Evolutionary conservation across 192 early-diverging fungal species (phyloP).

Genomic region (Coemansia sp.): DNA sequence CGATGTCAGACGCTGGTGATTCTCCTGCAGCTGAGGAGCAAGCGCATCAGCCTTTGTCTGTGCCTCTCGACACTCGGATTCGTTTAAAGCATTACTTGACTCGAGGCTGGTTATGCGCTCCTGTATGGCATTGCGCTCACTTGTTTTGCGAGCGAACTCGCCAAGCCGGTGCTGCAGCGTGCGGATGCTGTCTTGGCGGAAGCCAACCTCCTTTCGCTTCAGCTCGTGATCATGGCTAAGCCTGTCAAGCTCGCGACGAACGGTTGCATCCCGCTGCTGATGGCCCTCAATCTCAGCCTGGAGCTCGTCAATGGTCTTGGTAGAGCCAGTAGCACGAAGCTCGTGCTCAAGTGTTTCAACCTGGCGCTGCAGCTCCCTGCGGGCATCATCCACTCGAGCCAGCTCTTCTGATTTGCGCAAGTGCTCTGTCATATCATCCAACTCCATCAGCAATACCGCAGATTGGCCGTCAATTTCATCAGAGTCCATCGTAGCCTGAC

Average conservation of each 20-base stretch:
- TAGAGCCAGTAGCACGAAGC: conserved; percentile 58
- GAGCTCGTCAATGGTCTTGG: conserved; percentile 66
- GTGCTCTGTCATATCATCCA: conserved; percentile 20
- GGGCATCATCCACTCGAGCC: conserved; percentile 36
- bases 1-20: conserved; percentile 22
- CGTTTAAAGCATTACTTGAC: conserved; percentile 5
- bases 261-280: conserved; percentile 31
- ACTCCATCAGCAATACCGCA: conserved; percentile 10
- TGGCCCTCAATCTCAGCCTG: conserved; percentile 59
- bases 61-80: conserved; percentile 12
- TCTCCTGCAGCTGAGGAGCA: conserved; percentile 23
- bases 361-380: conserved; percentile 42
- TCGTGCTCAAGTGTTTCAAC: conserved; percentile 56
- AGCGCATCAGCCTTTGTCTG: conserved; percentile 20
- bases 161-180: conserved; percentile 19
- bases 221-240: conserved; percentile 53
- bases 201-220: conserved; percentile 60
- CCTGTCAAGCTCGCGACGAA: conserved; percentile 59
- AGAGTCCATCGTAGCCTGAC: conserved; percentile 23
- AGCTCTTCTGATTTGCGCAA: conserved; percentile 29
- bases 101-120: conserved; percentile 30
- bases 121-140: conserved; percentile 23
- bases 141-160: conserved; percentile 30
- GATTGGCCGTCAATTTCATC: conserved; percentile 26
- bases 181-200: conserved; percentile 41